phyloP scores from a whole-genome alignment of 169 alveolate genomes.

The Cryptosporidium ubiquitum region DNA sequence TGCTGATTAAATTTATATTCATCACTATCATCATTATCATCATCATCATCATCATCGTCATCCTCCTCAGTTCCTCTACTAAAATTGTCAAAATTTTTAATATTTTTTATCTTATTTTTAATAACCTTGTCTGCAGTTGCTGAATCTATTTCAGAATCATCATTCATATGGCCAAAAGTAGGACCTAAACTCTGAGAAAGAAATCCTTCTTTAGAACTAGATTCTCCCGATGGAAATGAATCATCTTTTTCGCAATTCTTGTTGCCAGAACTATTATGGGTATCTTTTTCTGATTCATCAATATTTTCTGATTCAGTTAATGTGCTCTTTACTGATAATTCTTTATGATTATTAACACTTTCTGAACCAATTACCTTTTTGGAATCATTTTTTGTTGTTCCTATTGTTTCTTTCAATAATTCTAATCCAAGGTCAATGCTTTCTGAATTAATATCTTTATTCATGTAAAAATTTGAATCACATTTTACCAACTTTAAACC shows the following conservation, averaged over 20 bases:
- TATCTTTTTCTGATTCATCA: not conserved
- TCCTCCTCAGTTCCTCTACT: not conserved
- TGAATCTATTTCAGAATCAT: conserved; percentile 18
- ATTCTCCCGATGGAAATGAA: not conserved
- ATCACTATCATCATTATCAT: not conserved
- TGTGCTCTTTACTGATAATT: not conserved
- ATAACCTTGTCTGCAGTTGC: not conserved
- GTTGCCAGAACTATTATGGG: not conserved
- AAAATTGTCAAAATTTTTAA: not conserved
- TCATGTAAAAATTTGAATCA: not conserved
- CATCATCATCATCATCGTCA: not conserved
- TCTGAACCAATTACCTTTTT: not conserved
- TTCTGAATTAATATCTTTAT: not conserved
- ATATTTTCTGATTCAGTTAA: not conserved
- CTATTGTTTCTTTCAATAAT: not conserved
- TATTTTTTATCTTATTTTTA: not conserved
- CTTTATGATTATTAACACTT: not conserved
- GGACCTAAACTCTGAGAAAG: conserved; percentile 59
- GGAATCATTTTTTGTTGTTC: not conserved
- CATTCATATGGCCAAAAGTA: not conserved
- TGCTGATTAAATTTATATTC: not conserved
- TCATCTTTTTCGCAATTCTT: conserved; percentile 19
- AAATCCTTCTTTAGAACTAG: not conserved
- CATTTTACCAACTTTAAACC: conserved; percentile 5
- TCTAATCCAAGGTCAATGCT: conserved; percentile 5